These are phyloP conservation scores for Heterobasidion annosum DNA, from an alignment of 1,284 basidiomycete genomes.

Conservation along the genomic window DNA sequence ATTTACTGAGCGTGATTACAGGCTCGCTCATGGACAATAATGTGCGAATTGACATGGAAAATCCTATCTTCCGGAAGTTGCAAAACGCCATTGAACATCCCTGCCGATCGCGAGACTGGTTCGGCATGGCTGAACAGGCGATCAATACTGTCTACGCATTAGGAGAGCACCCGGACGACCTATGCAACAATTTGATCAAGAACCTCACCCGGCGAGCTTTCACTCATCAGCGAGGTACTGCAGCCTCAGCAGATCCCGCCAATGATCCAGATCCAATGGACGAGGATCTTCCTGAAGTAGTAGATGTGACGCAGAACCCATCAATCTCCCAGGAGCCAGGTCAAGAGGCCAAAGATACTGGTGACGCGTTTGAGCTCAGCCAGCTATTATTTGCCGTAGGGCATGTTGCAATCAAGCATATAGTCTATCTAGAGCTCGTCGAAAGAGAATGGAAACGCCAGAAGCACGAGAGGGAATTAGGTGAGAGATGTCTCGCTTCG, in stretches of 20 bases:
- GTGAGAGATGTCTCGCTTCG: slow-evolving; percentile 29
- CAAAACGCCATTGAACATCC: slow-evolving; percentile 73
- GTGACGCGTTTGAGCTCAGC: slow-evolving; percentile 80
- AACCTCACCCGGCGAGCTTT: slow-evolving; percentile 75
- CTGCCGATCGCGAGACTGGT: slow-evolving; percentile 86
- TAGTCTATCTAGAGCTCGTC: slow-evolving; percentile 94
- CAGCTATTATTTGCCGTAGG: slow-evolving; percentile 93
- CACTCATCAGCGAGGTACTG: slow-evolving; percentile 14
- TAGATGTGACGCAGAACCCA: slow-evolving; percentile 7
- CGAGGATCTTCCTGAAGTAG: slow-evolving; percentile 28
- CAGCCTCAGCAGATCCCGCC: neutral
- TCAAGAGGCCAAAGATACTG: slow-evolving; percentile 43
- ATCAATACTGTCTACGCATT: slow-evolving; percentile 95
- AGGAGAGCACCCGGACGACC: slow-evolving; percentile 85
- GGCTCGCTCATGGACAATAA: slow-evolving; percentile 86
- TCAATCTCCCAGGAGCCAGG: slow-evolving; percentile 2
- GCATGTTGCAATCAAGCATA: slow-evolving; percentile 95
- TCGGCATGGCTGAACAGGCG: slow-evolving; percentile 92
- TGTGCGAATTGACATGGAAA: slow-evolving; percentile 84
- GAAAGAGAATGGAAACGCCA: slow-evolving; percentile 95
- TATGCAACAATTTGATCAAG: slow-evolving; percentile 81
- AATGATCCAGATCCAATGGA: slow-evolving; percentile 44
- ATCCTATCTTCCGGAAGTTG: slow-evolving; percentile 78
- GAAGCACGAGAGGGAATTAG: slow-evolving; percentile 81
- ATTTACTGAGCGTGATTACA: slow-evolving; percentile 17